Evolutionary conservation across 1,139 yeast species (phyloP).

Genomic region (Komagataea norvegica): DNA sequence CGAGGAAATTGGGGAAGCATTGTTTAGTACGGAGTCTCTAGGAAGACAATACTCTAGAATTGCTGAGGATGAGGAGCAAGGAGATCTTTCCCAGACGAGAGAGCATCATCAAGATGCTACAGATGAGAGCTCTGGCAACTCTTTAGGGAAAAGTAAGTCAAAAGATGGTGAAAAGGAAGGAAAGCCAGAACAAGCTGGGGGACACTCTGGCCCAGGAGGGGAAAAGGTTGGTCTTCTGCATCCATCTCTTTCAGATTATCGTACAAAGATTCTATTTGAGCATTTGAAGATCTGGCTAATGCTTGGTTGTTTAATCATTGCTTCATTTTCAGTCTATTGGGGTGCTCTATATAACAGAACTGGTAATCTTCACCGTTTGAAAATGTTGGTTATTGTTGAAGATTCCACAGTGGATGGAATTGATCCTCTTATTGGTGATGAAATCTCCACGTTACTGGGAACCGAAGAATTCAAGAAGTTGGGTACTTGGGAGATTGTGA

Average conservation of each 20-base stretch:
- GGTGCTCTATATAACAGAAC: conserved; percentile 47
- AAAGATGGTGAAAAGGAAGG: neutral
- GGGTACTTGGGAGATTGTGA: conserved; percentile 16
- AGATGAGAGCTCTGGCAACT: too few relatives aligned
- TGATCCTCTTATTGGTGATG: conserved; percentile 31
- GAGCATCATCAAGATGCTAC: too few relatives aligned
- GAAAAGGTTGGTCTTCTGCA: conserved; percentile 20
- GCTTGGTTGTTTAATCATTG: conserved; percentile 20
- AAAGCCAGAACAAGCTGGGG: neutral
- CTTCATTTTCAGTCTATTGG: conserved; percentile 53
- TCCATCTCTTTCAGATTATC: conserved; percentile 10
- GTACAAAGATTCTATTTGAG: conserved; percentile 10
- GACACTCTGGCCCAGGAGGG: neutral
- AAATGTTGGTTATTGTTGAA: conserved; percentile 43
- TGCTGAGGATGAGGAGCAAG: conserved; percentile 4
- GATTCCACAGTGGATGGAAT: conserved; percentile 31
- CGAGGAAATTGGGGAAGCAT: conserved; percentile 9
- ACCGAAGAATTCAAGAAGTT: conserved; percentile 29
- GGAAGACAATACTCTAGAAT: conserved; percentile 2
- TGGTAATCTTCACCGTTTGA: conserved; percentile 36
- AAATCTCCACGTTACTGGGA: conserved; percentile 30
- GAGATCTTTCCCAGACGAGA: too few relatives aligned
- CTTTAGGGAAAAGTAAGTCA: neutral
- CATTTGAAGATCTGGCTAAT: conserved; percentile 18
- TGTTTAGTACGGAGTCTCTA: conserved; percentile 2